Percentiles rank a stretch among this genome's conserved stretches.
phyloP scores from a whole-genome alignment of 768 basidiomycete genomes.

The Candolleomyces eurysporus region DNA sequence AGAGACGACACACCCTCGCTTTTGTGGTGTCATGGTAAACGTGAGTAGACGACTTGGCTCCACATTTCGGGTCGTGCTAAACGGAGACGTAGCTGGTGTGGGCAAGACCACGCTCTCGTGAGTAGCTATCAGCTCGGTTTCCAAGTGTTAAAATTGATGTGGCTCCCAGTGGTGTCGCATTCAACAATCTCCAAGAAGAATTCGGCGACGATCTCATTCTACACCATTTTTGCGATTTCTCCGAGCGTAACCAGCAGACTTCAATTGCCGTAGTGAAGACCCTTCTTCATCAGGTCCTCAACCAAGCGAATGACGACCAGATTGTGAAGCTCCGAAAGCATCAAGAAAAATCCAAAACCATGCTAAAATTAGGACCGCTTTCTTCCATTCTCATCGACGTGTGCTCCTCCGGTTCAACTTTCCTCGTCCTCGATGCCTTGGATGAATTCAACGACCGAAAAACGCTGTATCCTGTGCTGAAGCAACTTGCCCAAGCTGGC shows the following conservation, averaged over 20 bases:
- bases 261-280: background rate
- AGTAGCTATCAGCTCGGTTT: background rate
- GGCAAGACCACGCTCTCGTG: background rate
- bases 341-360: background rate
- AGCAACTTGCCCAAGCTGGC: background rate
- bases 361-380: background rate
- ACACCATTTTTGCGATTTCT: background rate
- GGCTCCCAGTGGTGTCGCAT: background rate
- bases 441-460: background rate
- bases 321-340: background rate
- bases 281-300: background rate
- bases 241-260: background rate
- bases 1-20: background rate
- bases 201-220: background rate
- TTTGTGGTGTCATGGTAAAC: conserved; percentile 1
- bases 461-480: background rate
- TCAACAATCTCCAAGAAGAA: background rate
- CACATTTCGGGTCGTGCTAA: no score
- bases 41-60: background rate
- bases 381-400: background rate
- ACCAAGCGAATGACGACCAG: background rate
- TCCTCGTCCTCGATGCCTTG: background rate
- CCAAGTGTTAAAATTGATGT: background rate
- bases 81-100: background rate
- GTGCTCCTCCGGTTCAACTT: background rate